These are phyloP conservation scores for Termitomyces sp. DNA, from an alignment of 768 basidiomycete species.

Conservation along the genomic window DNA sequence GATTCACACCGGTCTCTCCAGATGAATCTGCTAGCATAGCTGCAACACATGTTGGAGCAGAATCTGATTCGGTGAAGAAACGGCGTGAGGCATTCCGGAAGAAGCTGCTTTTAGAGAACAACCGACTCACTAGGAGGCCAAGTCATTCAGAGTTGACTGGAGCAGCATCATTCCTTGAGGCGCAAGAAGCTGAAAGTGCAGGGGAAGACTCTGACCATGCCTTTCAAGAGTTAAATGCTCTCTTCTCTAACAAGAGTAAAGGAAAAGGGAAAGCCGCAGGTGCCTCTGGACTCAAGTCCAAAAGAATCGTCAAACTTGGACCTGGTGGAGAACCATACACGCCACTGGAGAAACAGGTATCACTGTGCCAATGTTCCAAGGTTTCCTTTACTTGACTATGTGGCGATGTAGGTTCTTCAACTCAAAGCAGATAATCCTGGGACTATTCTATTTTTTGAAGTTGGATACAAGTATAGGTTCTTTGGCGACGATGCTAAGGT, in stretches of 20 bases:
- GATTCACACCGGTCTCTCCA: conserved; percentile 33
- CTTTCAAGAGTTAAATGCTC: conserved; percentile 40
- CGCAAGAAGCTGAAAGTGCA: conserved; percentile 23
- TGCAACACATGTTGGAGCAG: conserved; percentile 11
- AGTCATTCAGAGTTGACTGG: conserved; percentile 7
- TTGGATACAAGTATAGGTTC: conserved; percentile 82
- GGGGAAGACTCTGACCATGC: conserved; percentile 38
- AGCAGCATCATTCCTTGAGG: conserved; percentile 17
- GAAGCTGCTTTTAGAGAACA: conserved; percentile 45
- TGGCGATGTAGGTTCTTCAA: conserved; percentile 37
- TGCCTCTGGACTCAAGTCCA: conserved; percentile 20
- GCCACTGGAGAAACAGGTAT: conserved; percentile 68
- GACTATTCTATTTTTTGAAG: conserved; percentile 71
- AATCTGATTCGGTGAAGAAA: conserved; percentile 18
- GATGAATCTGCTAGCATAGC: conserved; percentile 12
- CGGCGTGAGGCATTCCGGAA: conserved; percentile 42
- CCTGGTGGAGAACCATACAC: conserved; percentile 71
- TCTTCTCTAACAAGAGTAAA: conserved; percentile 39
- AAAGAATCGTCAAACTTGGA: conserved; percentile 44
- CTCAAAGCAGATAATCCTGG: conserved; percentile 63
- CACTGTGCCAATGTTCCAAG: neutral
- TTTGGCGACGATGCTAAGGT: conserved; percentile 84
- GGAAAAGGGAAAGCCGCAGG: conserved; percentile 25
- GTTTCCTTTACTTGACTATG: neutral
- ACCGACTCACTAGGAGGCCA: conserved; percentile 24